Evolutionary conservation across 768 basidiomycete genomes (phyloP).

Genomic region (Mycena rebaudengoi): DNA sequence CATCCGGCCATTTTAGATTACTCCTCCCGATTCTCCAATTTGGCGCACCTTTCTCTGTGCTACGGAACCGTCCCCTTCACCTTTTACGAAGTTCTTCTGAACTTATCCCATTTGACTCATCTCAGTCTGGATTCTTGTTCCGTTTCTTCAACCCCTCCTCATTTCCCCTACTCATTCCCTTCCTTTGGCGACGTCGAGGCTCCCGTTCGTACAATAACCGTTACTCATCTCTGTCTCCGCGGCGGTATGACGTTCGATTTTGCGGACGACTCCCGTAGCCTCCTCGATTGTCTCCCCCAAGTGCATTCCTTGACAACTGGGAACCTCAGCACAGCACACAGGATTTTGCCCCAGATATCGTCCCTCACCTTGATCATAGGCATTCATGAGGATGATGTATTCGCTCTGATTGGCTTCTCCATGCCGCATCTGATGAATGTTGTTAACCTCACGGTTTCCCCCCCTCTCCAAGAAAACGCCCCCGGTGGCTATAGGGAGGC

Average conservation of each 20-base stretch:
- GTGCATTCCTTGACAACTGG: neutral
- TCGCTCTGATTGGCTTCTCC: no score
- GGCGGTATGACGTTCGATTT: neutral
- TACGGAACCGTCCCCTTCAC: neutral
- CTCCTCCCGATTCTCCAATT: neutral
- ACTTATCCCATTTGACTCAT: neutral
- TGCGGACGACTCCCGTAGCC: neutral
- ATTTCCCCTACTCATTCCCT: neutral
- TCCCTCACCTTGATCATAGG: no score
- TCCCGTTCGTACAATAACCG: neutral
- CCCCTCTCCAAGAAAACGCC: no score
- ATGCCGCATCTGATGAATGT: no score
- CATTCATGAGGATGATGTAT: no score
- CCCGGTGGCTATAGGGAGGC: no score
- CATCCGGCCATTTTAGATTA: neutral
- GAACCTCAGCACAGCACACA: no score
- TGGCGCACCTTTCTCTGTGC: neutral
- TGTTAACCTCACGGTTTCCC: no score
- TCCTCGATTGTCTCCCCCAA: neutral
- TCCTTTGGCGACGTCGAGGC: neutral
- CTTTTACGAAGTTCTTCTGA: slow-evolving; percentile 1
- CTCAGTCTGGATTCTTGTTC: neutral
- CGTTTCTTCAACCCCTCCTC: neutral
- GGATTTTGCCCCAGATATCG: no score
- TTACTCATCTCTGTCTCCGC: neutral